These are phyloP conservation scores for Wickerhamomyces queroliae DNA, from an alignment of 805 yeast species.

Conservation along the genomic window DNA sequence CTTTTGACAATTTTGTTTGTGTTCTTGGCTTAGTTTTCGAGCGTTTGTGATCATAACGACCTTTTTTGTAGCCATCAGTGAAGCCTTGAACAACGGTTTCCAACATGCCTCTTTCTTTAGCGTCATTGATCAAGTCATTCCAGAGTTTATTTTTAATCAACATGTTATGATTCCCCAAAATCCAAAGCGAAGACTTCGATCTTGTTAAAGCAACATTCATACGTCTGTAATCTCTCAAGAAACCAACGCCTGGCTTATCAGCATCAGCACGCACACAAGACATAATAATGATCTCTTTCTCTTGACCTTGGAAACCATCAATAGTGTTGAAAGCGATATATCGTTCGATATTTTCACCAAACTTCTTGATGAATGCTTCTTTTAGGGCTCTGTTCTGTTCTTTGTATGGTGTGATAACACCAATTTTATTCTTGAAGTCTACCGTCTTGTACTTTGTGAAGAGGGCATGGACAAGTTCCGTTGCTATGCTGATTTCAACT, in stretches of 20 bases:
- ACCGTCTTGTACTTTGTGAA: constrained; percentile 37
- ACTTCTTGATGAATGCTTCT: constrained; percentile 47
- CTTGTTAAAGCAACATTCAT: constrained; percentile 97
- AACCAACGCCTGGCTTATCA: constrained; percentile 62
- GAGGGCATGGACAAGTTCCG: constrained; percentile 57
- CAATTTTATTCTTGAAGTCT: constrained; percentile 69
- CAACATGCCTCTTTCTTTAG: constrained; percentile 38
- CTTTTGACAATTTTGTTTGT: no score
- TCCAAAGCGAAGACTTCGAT: constrained; percentile 89
- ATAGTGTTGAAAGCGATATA: constrained; percentile 88
- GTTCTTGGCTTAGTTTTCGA: not conserved
- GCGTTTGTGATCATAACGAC: not conserved
- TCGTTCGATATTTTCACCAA: constrained; percentile 56
- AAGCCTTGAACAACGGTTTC: constrained; percentile 10
- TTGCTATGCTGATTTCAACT: constrained; percentile 67
- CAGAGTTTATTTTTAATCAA: constrained; percentile 64
- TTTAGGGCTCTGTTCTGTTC: constrained; percentile 69
- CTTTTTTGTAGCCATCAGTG: not conserved
- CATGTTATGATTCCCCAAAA: constrained; percentile 74
- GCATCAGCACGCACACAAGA: constrained; percentile 92
- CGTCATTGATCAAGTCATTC: constrained; percentile 64
- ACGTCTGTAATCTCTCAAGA: constrained; percentile 84
- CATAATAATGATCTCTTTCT: constrained; percentile 87
- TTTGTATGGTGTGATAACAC: constrained; percentile 91
- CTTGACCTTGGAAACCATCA: constrained; percentile 98